Percentiles rank a stretch among this genome's conserved stretches.
These are phyloP conservation scores for Acacia confusa DNA, from an alignment of 306 rosid species.

Conservation along the genomic window DNA sequence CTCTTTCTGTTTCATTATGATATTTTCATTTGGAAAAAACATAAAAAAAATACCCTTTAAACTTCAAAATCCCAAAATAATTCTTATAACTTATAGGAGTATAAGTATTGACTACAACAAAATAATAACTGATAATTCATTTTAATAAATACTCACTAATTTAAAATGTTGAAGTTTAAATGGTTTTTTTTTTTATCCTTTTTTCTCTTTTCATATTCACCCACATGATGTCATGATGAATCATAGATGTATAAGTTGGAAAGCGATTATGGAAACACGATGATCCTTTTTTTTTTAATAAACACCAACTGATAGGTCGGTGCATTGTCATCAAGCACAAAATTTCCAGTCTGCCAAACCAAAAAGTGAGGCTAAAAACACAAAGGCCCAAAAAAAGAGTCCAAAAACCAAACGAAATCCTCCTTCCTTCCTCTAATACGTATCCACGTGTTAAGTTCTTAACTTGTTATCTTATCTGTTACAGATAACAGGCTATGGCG, in stretches of 20 bases:
- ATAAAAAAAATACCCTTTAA: too few relatives aligned
- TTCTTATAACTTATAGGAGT: too few relatives aligned
- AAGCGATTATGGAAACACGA: background rate
- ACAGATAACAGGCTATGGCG: constrained; percentile 33
- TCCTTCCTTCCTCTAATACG: background rate
- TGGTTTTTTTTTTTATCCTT: too few relatives aligned
- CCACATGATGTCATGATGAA: background rate
- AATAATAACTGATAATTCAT: too few relatives aligned
- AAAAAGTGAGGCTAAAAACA: background rate
- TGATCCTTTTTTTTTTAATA: background rate
- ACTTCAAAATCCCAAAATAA: too few relatives aligned
- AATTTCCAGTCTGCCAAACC: too few relatives aligned
- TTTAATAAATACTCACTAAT: too few relatives aligned
- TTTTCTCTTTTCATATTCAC: too few relatives aligned
- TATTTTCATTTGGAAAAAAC: background rate
- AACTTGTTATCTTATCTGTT: constrained; percentile 35
- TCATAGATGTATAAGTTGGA: background rate
- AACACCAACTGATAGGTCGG: too few relatives aligned
- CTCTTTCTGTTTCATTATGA: background rate
- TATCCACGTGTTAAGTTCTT: constrained; percentile 39
- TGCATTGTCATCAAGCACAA: too few relatives aligned
- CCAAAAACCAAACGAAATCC: background rate
- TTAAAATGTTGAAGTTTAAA: too few relatives aligned
- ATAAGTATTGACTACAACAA: too few relatives aligned
- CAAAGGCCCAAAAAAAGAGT: background rate